Conservation (phyloP, 2,329 filamentous ascomycete species). For the Colletotrichum horii region DNA sequence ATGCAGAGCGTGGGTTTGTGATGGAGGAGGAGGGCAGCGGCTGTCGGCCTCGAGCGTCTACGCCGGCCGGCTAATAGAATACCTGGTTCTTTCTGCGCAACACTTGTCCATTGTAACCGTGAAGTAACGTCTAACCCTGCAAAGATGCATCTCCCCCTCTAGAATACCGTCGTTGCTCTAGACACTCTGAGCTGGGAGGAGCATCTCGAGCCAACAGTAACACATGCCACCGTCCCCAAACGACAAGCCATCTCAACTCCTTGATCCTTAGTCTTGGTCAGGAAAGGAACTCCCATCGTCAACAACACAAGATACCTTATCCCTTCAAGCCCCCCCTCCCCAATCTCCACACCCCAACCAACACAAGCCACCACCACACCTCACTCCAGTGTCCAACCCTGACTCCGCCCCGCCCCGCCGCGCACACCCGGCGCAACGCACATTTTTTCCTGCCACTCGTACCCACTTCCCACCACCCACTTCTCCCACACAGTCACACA, state of each 20-base stretch:
- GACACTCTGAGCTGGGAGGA: no score
- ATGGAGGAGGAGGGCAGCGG: neutral
- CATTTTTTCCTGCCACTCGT: neutral
- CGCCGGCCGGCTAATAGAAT: slow-evolving; percentile 4
- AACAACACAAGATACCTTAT: no score
- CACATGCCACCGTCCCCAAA: no score
- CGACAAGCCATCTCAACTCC: no score
- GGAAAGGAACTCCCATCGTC: no score
- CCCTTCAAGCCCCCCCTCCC: neutral
- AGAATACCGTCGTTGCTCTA: no score
- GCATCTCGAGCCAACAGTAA: no score
- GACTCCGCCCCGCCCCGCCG: neutral
- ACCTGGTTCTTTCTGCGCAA: slow-evolving; percentile 6
- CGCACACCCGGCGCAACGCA: neutral
- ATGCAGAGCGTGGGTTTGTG: neutral
- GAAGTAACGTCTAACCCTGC: no score
- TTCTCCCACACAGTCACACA: neutral
- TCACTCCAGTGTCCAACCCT: neutral
- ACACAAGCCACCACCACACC: neutral
- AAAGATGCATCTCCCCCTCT: no score
- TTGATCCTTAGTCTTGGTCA: no score
- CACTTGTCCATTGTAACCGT: neutral
- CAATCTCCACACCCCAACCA: neutral
- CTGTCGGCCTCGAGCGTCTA: neutral
- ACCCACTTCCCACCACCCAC: neutral